Base-by-base conservation (phyloP, 2,329 filamentous ascomycete genomes). In the Podosphaera xanthii region DNA sequence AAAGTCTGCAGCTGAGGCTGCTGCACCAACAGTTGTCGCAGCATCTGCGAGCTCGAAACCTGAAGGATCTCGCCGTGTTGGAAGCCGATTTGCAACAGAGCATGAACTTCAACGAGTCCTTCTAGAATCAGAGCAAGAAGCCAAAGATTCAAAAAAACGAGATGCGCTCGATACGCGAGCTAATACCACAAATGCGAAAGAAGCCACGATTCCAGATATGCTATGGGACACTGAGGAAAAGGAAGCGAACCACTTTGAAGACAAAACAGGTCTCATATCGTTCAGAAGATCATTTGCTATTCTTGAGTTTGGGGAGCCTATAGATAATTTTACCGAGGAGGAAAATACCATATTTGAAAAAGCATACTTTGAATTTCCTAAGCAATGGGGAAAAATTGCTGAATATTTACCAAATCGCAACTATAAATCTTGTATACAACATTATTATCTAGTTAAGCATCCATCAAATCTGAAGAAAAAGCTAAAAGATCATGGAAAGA, bases 361-460 rank as follows among this genome's bases (percentile, higher is more conserved):
- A 64, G 77, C 80, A 9, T 91, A 88, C 66, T 75, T 86, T 57
- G 83, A 87, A 62, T 79, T 78, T 60, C 84, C 86, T 0, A 92
- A 92, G 74, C 86, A 89, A 67, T 92, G 86, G 85, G 84, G 85
- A 60, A 82, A 80, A 65, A 82, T 92, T 60, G 84, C 86, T 4
- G 80, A 84, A 60, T 76, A 76, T 33, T 72, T 91, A 4, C 77
- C 78, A 0, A 75, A 77, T 36, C 80, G 86, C 33, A 82, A 86
- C 65, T 89, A 87, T 70, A 83, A 84, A 63, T 80, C 86, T 54
- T 88, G 84, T 70, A 92, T 92, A 64, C 84, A 88, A 67, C 88
- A 90, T 70, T 92, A 92, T 71, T 92, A 92, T 70, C 76, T 86
- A 62, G 86, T 84, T 68, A 92, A 81, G 72, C 84, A 84, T 71